Percentiles rank a stretch among this genome's conserved stretches.
phyloP scores from a whole-genome alignment of 805 yeast genomes.

The Yarrowia sp. region DNA sequence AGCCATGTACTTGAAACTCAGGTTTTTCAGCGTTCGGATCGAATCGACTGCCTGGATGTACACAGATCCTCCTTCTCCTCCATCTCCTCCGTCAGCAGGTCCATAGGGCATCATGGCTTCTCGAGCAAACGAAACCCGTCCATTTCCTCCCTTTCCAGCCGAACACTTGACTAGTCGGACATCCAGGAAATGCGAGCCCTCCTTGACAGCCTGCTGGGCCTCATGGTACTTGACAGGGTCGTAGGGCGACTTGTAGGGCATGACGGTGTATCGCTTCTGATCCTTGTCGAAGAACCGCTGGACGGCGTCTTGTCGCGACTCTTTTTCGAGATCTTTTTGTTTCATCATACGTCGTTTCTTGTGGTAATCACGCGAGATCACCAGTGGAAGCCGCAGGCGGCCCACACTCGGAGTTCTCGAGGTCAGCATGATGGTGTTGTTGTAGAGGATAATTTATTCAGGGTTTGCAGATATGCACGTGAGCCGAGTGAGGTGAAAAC shows the following conservation, averaged over 20 bases:
- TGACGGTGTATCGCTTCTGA: slow-evolving; percentile 10
- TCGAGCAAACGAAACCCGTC: slow-evolving; percentile 78
- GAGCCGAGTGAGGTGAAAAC: neutral
- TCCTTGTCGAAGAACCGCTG: slow-evolving; percentile 21
- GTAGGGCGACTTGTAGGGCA: slow-evolving; percentile 25
- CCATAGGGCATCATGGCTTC: slow-evolving; percentile 84
- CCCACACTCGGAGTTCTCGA: neutral
- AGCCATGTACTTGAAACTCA: slow-evolving; percentile 68
- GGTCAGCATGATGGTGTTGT: slow-evolving; percentile 13
- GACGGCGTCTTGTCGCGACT: slow-evolving; percentile 11
- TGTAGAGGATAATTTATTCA: neutral
- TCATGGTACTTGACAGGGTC: slow-evolving; percentile 24
- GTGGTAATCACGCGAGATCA: slow-evolving; percentile 7
- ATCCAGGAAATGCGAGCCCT: slow-evolving; percentile 44
- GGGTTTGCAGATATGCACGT: slow-evolving; percentile 13
- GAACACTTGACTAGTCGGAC: slow-evolving; percentile 60
- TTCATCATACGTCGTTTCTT: slow-evolving; percentile 9
- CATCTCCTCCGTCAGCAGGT: slow-evolving; percentile 99
- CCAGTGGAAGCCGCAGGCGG: slow-evolving; percentile 22
- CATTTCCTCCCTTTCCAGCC: slow-evolving; percentile 89
- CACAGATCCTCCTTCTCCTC: slow-evolving; percentile 88
- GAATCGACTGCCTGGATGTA: slow-evolving; percentile 79
- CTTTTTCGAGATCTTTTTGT: slow-evolving; percentile 14
- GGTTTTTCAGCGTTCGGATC: slow-evolving; percentile 64
- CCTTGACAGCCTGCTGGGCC: slow-evolving; percentile 25